Evolutionary conservation across 1,284 basidiomycete genomes (phyloP), one percentile per base, ranked within the genome.

Genomic region (Inonotus hispidus): DNA sequence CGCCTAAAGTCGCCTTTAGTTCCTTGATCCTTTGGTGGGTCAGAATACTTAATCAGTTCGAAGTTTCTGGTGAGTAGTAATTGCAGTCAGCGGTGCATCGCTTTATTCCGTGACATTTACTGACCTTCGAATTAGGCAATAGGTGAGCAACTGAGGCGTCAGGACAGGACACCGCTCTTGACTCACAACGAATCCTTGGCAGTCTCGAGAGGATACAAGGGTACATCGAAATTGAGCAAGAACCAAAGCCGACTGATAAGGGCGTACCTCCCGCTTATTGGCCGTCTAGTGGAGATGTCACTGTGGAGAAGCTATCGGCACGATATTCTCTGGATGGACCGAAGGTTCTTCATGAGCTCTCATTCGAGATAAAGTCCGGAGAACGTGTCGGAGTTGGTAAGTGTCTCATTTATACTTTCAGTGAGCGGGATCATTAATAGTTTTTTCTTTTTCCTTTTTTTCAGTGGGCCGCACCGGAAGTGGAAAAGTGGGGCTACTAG

Each of bases 161-260:
- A n/a, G 14, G n/a, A 29, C 21, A 23, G 11, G 1, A 56, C 41
- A 43, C 41, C n/a, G 8, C 7, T 49, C 1, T 11, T 23, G 14
- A 8, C 37, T 64, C 25, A 38, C 16, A 23, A 38, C 16, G 16
- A 19, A 16, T 37, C 21, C 29, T 49, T 3, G 60, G 32, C 61
- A 87, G 85, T 68, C 75, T 93, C 63, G 90, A 93, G 70, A 82
- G 91, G 32, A 85, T 93, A 58, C 81, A 88, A 67, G 81, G 82
- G 29, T 92, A 92, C 68, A 71, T 90, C 50, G 71, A 76, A 13
- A 88, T 90, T 60, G 88, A 89, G 59, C 87, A 90, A 69, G 90
- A 92, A 69, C 81, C 82, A 1, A 75, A 77, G 58, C 68, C 79
- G 0, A 77, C 77, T 0, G 69, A 74, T 25, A 68, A 71, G 13